Evolutionary conservation across 805 yeast species (phyloP).

Genomic region (Spencermartinsiella europaea): DNA sequence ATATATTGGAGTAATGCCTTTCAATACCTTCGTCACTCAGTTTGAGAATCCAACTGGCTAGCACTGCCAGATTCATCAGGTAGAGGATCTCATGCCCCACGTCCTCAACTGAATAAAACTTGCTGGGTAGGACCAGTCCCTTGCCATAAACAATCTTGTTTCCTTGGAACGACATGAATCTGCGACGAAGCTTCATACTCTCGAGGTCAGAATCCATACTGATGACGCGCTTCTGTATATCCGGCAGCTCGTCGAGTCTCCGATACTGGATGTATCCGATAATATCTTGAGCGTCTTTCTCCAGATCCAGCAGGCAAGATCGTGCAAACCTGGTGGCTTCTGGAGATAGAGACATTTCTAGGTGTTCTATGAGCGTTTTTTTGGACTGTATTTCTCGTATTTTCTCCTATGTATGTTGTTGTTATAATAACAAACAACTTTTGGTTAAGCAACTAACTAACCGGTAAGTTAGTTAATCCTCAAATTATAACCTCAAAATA

Average conservation of each 20-base stretch:
- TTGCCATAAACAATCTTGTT: constrained; percentile 2
- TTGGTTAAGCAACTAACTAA: too few relatives aligned
- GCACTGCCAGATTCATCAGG: background rate
- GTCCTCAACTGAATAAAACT: background rate
- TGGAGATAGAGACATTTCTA: background rate
- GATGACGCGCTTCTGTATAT: background rate
- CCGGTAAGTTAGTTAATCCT: too few relatives aligned
- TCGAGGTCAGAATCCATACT: background rate
- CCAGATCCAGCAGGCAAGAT: background rate
- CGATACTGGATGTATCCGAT: background rate
- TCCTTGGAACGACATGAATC: constrained; percentile 1
- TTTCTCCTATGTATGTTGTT: too few relatives aligned
- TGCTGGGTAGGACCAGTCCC: background rate
- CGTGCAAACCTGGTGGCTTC: background rate
- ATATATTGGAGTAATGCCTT: background rate
- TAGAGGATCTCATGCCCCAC: background rate
- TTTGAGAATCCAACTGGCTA: background rate
- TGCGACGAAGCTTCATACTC: background rate
- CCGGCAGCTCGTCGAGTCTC: background rate
- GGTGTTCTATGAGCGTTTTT: too few relatives aligned
- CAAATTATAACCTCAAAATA: too few relatives aligned
- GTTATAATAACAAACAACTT: too few relatives aligned
- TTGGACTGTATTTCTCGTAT: too few relatives aligned
- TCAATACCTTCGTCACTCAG: background rate
- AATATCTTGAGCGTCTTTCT: constrained; percentile 1